Conservation (phyloP, 2,329 filamentous ascomycete species). For the Fusarium sp. region DNA sequence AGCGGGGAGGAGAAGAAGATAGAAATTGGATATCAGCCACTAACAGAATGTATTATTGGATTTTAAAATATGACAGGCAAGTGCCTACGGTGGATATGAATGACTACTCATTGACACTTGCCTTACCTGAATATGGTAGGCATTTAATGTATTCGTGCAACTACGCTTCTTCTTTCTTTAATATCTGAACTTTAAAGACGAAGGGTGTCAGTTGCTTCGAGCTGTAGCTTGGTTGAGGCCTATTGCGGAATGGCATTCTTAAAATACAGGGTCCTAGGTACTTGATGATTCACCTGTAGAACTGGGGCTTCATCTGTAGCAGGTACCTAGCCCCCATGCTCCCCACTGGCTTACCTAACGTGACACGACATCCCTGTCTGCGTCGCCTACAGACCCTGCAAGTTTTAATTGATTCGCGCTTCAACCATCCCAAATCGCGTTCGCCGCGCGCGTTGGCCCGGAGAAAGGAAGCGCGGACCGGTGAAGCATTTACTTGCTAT, state of each 20-base stretch:
- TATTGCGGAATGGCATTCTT: neutral
- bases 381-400: conserved; percentile 30
- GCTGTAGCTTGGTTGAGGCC: neutral
- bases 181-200: neutral
- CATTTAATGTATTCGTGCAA: neutral
- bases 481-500: conserved; percentile 33
- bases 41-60: conserved; percentile 23
- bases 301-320: conserved; percentile 1
- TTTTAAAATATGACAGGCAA: conserved; percentile 8
- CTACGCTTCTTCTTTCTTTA: neutral
- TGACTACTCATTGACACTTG: neutral
- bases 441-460: conserved; percentile 41
- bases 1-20: conserved; percentile 29
- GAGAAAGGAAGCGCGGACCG: conserved; percentile 40
- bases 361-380: neutral
- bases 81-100: neutral
- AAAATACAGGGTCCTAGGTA: conserved; percentile 8
- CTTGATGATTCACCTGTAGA: conserved; percentile 1
- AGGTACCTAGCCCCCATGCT: neutral
- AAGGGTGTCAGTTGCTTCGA: neutral
- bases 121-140: neutral
- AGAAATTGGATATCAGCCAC: conserved; percentile 32
- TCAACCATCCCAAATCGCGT: conserved; percentile 37
- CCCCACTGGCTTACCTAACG: conserved; percentile 20
- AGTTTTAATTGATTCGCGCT: conserved; percentile 47